Conservation (phyloP, 2,329 filamentous ascomycete species). For the Orbilia ellipsospora region DNA sequence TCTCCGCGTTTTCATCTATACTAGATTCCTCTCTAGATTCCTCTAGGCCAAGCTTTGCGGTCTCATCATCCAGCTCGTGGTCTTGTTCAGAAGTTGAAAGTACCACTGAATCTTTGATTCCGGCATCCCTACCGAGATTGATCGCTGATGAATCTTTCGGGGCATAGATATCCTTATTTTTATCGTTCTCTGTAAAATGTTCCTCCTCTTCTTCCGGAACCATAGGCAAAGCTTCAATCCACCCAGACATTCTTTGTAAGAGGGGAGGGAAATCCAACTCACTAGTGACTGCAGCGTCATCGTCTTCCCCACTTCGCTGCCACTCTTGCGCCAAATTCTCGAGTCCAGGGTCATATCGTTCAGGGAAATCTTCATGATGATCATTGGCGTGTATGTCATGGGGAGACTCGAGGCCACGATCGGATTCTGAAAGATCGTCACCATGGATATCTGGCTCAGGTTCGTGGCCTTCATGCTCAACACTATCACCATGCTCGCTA, state of each 20-base stretch:
- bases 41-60: not conserved
- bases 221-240: slow-evolving; percentile 50
- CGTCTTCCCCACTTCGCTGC: not conserved
- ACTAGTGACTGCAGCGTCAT: slow-evolving; percentile 11
- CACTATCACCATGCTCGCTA: slow-evolving; percentile 43
- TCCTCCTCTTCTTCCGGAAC: slow-evolving; percentile 38
- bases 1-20: slow-evolving; percentile 43
- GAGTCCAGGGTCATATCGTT: slow-evolving; percentile 34
- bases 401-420: slow-evolving; percentile 5
- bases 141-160: too few relatives aligned
- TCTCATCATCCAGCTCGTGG: slow-evolving; percentile 23
- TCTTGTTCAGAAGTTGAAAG: slow-evolving; percentile 4
- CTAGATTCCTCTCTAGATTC: not conserved
- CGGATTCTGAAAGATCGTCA: not conserved
- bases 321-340: slow-evolving; percentile 27
- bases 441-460: not conserved
- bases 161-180: not conserved
- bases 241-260: slow-evolving; percentile 41
- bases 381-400: not conserved
- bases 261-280: slow-evolving; percentile 21
- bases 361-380: slow-evolving; percentile 38
- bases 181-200: slow-evolving; percentile 1
- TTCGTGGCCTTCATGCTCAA: slow-evolving; percentile 28
- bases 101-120: not conserved
- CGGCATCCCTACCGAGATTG: too few relatives aligned